Evolutionary conservation across 179 eudicot genomes (phyloP).

Genomic region (Camellia oleifera): DNA sequence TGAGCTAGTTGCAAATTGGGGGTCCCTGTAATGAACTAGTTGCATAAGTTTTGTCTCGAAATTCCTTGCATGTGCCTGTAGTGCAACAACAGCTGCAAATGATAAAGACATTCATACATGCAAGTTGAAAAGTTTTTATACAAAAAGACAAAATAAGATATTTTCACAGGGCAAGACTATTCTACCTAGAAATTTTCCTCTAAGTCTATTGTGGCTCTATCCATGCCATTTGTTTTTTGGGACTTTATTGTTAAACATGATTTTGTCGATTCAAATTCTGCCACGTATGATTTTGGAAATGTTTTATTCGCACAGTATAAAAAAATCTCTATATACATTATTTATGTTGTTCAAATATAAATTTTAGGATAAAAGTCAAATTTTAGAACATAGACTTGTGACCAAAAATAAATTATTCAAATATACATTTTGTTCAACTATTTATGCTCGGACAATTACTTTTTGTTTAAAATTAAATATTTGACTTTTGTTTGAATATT

Average conservation of each 20-base stretch:
- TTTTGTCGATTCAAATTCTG: neutral
- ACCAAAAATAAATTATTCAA: too few species aligned
- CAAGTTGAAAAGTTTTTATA: neutral
- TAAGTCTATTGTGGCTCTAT: neutral
- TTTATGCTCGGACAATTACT: too few species aligned
- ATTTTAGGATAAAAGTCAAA: too few species aligned
- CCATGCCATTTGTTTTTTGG: neutral
- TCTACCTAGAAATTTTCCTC: neutral
- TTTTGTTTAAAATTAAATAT: too few species aligned
- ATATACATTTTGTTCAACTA: too few species aligned
- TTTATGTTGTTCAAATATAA: too few species aligned
- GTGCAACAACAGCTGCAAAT: conserved; percentile 7
- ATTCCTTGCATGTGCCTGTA: neutral
- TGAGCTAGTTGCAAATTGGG: neutral
- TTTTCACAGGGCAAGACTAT: neutral
- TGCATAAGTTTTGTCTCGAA: neutral
- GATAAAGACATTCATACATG: neutral
- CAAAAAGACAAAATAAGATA: neutral
- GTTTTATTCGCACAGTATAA: too few species aligned
- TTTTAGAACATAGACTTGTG: too few species aligned
- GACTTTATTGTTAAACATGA: neutral
- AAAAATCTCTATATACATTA: too few species aligned
- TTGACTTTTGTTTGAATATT: too few species aligned
- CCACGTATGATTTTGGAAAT: neutral
- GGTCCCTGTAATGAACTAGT: neutral